Evolutionary conservation across 31 red algal genomes (phyloP).

Genomic region (Asparagopsis taxiformis): DNA sequence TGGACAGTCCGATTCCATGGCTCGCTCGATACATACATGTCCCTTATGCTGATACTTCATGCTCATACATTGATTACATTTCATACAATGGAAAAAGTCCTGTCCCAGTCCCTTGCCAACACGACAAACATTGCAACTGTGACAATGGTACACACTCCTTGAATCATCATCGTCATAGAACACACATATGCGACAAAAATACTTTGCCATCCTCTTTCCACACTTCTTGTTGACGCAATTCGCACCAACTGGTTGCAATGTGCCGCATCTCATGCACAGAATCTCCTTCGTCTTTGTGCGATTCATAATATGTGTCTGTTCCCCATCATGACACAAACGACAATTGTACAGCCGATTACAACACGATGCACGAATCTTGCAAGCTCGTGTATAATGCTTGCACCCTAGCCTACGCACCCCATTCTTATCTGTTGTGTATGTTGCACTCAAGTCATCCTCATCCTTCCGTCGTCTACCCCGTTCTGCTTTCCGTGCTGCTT

Average conservation of each 20-base stretch:
- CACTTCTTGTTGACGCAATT: constrained; percentile 72
- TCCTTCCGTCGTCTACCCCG: neutral
- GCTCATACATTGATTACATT: constrained; percentile 95
- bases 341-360: constrained; percentile 87
- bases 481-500: constrained; percentile 3
- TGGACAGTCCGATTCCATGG: constrained; percentile 95
- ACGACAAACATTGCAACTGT: constrained; percentile 96
- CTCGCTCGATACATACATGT: constrained; percentile 82
- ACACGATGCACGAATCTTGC: constrained; percentile 77
- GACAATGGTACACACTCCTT: constrained; percentile 91
- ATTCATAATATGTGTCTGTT: constrained; percentile 87
- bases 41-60: constrained; percentile 67
- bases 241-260: constrained; percentile 68
- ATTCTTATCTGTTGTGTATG: constrained; percentile 48
- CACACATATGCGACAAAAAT: constrained; percentile 89
- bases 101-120: constrained; percentile 93
- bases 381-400: constrained; percentile 81
- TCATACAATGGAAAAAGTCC: constrained; percentile 98
- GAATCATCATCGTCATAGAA: constrained; percentile 83
- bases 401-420: constrained; percentile 77
- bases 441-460: constrained; percentile 36
- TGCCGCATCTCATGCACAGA: constrained; percentile 86
- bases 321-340: constrained; percentile 92
- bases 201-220: constrained; percentile 68
- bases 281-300: constrained; percentile 76